Conservation (phyloP, 2,329 filamentous ascomycete species). For the Arthroderma sp. region DNA sequence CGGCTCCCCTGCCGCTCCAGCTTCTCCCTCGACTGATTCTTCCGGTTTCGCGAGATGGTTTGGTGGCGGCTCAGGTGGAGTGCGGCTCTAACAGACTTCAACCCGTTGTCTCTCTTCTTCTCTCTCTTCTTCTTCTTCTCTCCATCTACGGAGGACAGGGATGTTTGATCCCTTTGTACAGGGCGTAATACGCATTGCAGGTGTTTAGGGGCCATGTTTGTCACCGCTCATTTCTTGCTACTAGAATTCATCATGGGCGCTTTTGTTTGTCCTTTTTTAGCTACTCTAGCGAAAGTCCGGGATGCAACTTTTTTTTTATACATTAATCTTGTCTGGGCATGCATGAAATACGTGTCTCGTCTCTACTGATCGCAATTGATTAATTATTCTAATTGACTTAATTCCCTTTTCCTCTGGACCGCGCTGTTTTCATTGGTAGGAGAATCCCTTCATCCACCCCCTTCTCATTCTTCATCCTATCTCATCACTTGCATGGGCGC, state of each 20-base stretch:
- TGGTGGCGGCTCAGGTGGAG: background rate
- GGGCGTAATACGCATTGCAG: background rate
- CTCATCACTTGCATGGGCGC: background rate
- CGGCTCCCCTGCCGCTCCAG: background rate
- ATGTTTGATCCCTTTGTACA: too few relatives aligned
- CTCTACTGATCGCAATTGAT: background rate
- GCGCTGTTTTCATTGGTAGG: background rate
- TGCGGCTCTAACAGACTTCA: background rate
- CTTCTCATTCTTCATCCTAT: background rate
- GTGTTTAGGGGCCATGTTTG: background rate
- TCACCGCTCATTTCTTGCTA: too few relatives aligned
- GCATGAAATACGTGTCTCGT: conserved; percentile 4
- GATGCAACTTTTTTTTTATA: background rate
- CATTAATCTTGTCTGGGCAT: background rate
- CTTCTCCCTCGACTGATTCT: background rate
- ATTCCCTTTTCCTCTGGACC: background rate
- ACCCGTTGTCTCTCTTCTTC: too few relatives aligned
- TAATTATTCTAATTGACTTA: background rate
- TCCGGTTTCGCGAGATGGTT: background rate
- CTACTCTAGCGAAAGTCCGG: too few relatives aligned
- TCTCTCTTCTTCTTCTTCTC: background rate
- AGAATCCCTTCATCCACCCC: background rate
- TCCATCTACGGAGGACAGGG: background rate
- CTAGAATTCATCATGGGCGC: too few relatives aligned
- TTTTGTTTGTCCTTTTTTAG: too few relatives aligned